phyloP scores from a whole-genome alignment of 2,329 filamentous ascomycete species.

The Nothophaeocryptopus gaeumannii region DNA sequence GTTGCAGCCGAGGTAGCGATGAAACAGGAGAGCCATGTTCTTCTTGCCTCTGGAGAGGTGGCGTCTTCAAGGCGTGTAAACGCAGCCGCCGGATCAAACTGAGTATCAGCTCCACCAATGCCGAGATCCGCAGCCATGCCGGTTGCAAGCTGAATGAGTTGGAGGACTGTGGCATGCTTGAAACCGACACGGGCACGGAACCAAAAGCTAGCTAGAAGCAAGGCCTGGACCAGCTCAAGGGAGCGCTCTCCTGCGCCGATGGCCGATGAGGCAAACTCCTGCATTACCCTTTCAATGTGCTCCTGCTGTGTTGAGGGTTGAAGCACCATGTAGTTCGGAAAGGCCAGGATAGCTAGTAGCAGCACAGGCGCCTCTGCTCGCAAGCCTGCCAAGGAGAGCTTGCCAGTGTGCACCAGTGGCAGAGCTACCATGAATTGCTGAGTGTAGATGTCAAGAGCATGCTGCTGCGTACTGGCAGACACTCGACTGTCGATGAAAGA shows the following conservation, averaged over 20 bases:
- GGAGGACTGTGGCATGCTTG: slow-evolving; percentile 83
- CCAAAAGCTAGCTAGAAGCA: slow-evolving; percentile 72
- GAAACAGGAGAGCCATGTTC: slow-evolving; percentile 24
- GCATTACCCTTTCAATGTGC: slow-evolving; percentile 10
- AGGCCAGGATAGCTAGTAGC: slow-evolving; percentile 10
- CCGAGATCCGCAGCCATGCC: slow-evolving; percentile 79
- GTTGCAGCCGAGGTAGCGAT: slow-evolving; percentile 15
- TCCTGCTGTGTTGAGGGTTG: slow-evolving; percentile 1
- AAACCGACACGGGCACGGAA: slow-evolving; percentile 71
- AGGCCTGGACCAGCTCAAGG: slow-evolving; percentile 73
- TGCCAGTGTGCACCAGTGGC: slow-evolving; percentile 7
- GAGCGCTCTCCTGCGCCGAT: slow-evolving; percentile 64
- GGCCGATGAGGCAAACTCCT: slow-evolving; percentile 5
- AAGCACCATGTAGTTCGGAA: slow-evolving; percentile 6
- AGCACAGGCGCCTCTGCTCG: slow-evolving; percentile 2
- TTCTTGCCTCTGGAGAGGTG: slow-evolving; percentile 8
- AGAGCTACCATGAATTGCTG: neutral
- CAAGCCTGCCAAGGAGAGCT: neutral
- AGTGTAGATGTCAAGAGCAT: slow-evolving; percentile 6
- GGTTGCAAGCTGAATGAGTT: slow-evolving; percentile 72
- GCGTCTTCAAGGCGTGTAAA: slow-evolving; percentile 3
- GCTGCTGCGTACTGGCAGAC: neutral
- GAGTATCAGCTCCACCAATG: slow-evolving; percentile 48
- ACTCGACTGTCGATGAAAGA: slow-evolving; percentile 8
- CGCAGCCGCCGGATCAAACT: slow-evolving; percentile 3